Evolutionary conservation across 768 basidiomycete species (phyloP).

Genomic region (Mycena indigotica): DNA sequence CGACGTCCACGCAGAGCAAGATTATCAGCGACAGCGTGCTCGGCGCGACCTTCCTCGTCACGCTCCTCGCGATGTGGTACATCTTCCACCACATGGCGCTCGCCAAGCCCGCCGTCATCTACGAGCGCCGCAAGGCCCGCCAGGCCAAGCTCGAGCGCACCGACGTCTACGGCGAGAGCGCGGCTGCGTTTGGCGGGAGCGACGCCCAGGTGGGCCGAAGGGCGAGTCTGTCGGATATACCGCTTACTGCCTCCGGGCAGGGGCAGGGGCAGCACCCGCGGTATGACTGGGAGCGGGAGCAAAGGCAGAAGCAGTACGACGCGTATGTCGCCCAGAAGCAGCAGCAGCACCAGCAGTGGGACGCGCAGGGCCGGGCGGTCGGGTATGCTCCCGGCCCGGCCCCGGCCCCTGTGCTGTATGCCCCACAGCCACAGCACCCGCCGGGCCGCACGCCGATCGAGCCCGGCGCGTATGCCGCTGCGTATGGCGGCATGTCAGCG

Average conservation of each 20-base stretch:
- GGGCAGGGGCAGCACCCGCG: conserved; percentile 10
- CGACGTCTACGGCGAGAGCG: not conserved
- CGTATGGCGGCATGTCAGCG: conserved; percentile 27
- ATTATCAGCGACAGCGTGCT: conserved; percentile 73
- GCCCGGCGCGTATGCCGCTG: conserved; percentile 12
- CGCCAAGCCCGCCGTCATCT: conserved; percentile 67
- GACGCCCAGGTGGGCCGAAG: conserved; percentile 10
- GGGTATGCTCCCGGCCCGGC: conserved; percentile 48
- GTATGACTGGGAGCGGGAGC: conserved; percentile 23
- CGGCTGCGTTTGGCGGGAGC: conserved; percentile 21
- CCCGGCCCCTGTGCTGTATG: conserved; percentile 38
- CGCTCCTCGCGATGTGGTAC: conserved; percentile 81
- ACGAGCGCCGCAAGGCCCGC: conserved; percentile 72
- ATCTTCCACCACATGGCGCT: conserved; percentile 72
- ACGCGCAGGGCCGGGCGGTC: conserved; percentile 48
- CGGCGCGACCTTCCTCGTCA: conserved; percentile 68
- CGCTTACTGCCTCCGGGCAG: conserved; percentile 13
- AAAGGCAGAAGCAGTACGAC: conserved; percentile 16
- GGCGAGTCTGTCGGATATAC: conserved; percentile 16
- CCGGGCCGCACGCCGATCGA: conserved; percentile 9
- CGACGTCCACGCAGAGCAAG: conserved; percentile 49
- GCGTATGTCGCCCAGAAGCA: conserved; percentile 36
- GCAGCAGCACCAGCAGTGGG: conserved; percentile 45
- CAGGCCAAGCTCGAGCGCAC: conserved; percentile 30
- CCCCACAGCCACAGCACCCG: conserved; percentile 49